Conservation (phyloP, 495 filamentous ascomycete species). For the Extremus antarcticus region DNA sequence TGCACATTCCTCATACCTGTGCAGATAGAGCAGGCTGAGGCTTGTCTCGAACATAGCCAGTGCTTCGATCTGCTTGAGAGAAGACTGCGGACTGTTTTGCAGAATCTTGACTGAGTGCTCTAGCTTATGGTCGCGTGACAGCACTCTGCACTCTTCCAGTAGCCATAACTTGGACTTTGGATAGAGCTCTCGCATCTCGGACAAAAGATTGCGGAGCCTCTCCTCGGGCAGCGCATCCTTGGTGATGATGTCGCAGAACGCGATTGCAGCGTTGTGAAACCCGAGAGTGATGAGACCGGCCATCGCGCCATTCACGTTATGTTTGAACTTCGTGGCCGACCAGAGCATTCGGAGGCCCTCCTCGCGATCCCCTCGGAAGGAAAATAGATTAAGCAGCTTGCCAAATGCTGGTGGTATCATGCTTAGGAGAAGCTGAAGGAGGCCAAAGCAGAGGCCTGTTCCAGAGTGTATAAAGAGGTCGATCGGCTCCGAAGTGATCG, state of each 20-base stretch:
- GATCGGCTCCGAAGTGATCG: slow-evolving; percentile 26
- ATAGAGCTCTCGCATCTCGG: slow-evolving; percentile 64
- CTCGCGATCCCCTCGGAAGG: slow-evolving; percentile 83
- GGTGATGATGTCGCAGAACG: slow-evolving; percentile 79
- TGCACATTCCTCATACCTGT: slow-evolving; percentile 60
- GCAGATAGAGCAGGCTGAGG: slow-evolving; percentile 66
- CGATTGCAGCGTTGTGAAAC: slow-evolving; percentile 78
- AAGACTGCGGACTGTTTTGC: slow-evolving; percentile 44
- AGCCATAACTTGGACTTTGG: slow-evolving; percentile 79
- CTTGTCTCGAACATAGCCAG: slow-evolving; percentile 76
- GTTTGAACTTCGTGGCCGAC: slow-evolving; percentile 72
- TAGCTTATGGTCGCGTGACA: slow-evolving; percentile 54
- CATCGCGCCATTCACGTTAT: slow-evolving; percentile 82
- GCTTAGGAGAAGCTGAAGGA: slow-evolving; percentile 72
- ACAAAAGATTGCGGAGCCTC: slow-evolving; percentile 55
- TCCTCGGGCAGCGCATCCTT: slow-evolving; percentile 61
- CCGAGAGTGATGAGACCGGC: slow-evolving; percentile 69
- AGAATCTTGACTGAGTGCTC: slow-evolving; percentile 58
- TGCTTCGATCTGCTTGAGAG: slow-evolving; percentile 75
- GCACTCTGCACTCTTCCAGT: slow-evolving; percentile 78
- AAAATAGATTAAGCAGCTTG: slow-evolving; percentile 74
- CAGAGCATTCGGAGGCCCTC: slow-evolving; percentile 77
- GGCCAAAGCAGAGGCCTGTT: slow-evolving; percentile 76
- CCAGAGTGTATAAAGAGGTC: slow-evolving; percentile 86
- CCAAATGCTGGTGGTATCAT: slow-evolving; percentile 86